Evolutionary conservation across 768 basidiomycete genomes (phyloP), one percentile per base, ranked within the genome.

Genomic region (Pleurotus tuber-regium): DNA sequence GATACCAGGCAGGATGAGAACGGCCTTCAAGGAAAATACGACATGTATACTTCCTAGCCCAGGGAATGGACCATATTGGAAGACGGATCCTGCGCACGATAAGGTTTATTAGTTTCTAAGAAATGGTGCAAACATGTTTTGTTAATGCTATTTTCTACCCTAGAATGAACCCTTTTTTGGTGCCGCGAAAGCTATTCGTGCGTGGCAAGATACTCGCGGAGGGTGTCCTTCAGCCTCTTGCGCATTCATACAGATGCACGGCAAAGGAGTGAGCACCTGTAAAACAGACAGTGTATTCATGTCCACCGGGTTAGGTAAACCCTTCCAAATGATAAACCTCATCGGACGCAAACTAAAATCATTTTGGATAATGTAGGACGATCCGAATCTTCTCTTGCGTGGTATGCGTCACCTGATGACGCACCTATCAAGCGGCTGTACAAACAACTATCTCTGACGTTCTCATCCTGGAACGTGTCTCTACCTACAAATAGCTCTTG

Each of bases 71-170:
- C 36, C 30, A 8, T 76, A 74, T 57, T 74, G 70, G 42, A 67
- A 60, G 51, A 80, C 78, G 0, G 78, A 79, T 57, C 71, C 77
- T 26, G 63, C 74, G 2, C 78, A 80, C 59, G 74, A 76, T 48
- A 64, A 66, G 18, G 76, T 75, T 57, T 9, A 7, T 24, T 19
- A 1, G 14, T 16, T 24, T 25, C 4, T 23, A 24, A 23, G 11
- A 30, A n/a, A 28, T 18, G 21, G 40, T 24, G 54, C 7, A 19
- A 29, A 19, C 4, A 23, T 39, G 12, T 38, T 41, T 18, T 48
- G 47, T 3, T 23, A 4, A 26, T 51, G n/a, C 6, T 21, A 4
- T 21, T 42, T 14, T 30, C 3, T 46, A 9, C n/a, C n/a, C n/a
- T 51, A 78, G 76, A 54, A 62, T 16, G 74, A 80, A 57, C 73